Conservation (phyloP, 805 yeast species). For the Sugiyamaella boreocaroliniensis region DNA sequence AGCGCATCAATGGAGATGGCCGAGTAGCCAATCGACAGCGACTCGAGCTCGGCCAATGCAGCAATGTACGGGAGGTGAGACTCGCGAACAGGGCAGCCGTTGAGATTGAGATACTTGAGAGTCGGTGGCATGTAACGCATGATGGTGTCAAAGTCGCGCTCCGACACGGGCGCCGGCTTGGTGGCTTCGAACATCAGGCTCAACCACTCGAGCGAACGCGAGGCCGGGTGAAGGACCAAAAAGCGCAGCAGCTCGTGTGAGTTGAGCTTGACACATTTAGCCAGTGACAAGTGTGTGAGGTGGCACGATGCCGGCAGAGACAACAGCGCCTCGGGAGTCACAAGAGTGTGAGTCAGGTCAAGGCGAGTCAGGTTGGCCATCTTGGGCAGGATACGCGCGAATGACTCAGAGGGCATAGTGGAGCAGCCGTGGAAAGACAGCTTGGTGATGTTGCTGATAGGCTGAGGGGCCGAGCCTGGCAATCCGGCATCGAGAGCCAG, state of each 20-base stretch:
- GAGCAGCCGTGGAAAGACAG: constrained; percentile 86
- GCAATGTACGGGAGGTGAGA: constrained; percentile 27
- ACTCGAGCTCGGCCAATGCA: constrained; percentile 20
- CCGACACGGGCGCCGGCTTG: constrained; percentile 48
- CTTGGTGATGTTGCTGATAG: constrained; percentile 31
- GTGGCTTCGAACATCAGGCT: constrained; percentile 58
- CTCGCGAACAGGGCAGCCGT: constrained; percentile 54
- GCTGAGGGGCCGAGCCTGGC: neutral
- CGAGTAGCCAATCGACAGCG: constrained; percentile 30
- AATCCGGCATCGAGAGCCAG: constrained; percentile 14
- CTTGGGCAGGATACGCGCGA: constrained; percentile 52
- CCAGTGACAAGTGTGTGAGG: constrained; percentile 67
- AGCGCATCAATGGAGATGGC: constrained; percentile 24
- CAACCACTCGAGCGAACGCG: constrained; percentile 54
- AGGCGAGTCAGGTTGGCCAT: constrained; percentile 53
- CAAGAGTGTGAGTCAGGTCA: constrained; percentile 76
- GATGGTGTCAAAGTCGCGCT: constrained; percentile 46
- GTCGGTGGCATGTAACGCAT: constrained; percentile 37
- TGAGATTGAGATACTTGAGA: constrained; percentile 48
- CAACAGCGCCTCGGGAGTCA: constrained; percentile 55
- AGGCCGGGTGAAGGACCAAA: constrained; percentile 64
- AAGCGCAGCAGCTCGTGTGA: constrained; percentile 67
- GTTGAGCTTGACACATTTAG: constrained; percentile 59
- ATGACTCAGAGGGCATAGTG: constrained; percentile 54
- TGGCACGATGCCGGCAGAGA: constrained; percentile 50